Evolutionary conservation across 345 rosid genomes (phyloP), one percentile per base, ranked within the genome.

Genomic region (Gossypium thurberi): DNA sequence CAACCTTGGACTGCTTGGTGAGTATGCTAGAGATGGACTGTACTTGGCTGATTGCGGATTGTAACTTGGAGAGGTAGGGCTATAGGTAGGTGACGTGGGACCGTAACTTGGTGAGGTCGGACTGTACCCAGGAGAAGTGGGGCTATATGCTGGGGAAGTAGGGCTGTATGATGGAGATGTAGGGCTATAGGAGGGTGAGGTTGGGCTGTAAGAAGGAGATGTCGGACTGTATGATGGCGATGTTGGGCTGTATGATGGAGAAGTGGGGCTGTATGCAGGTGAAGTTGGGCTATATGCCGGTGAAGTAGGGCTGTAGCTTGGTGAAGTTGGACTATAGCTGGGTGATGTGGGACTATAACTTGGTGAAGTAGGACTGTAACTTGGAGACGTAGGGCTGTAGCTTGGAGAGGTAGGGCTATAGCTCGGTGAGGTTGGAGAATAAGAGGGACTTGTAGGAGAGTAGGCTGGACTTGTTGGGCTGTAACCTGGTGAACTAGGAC

Each of bases 91-190:
- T 46, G 95, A 89, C 0, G 90, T 88, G 11, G 90, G 90, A 48
- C 90, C 88, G 40, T 92, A 90, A 51, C 81, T 92, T 7, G 98
- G 97, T 20, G 92, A 91, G 18, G 94, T 82, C 5, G 94, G 95
- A 43, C 91, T 87, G 78, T 89, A 85, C 10, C 91, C 82, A 14
- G 98, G 92, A 55, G 95, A 91, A 10, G 91, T 87, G 9, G 98
- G 97, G 70, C 93, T 90, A 72, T 94, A 56, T 26, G 87, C 91
- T 25, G 91, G 90, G 1, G 96, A 93, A 58, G 80, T 85, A 2
- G 98, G 97, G 74, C 97, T 91, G 76, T 93, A 93, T 60, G 87
- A 80, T 1, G 98, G 96, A 2, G 98, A 91, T 6, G 96, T 93
- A 3, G 96, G 97, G 37, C 94, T 91, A 74, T 85, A 91, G n/a